Evolutionary conservation across 2,329 filamentous ascomycete genomes (phyloP).

Genomic region (Penicillium sp.): DNA sequence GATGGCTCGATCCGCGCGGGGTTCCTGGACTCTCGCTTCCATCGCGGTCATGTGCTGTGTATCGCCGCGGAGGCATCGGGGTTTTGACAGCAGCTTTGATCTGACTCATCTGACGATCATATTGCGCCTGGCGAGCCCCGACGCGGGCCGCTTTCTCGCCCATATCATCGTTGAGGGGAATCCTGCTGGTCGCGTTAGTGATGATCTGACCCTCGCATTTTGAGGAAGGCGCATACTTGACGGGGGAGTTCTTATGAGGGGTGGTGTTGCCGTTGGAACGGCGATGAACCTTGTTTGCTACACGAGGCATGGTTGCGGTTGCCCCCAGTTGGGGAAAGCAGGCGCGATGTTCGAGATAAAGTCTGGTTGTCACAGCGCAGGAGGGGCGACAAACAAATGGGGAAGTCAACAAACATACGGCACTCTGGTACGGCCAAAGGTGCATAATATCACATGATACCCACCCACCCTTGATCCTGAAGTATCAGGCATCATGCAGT

Average conservation of each 20-base stretch:
- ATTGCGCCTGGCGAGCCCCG: conserved; percentile 81
- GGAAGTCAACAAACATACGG: conserved; percentile 42
- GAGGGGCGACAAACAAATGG: conserved; percentile 25
- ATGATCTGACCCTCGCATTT: conserved; percentile 1
- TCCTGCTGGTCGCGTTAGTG: conserved; percentile 54
- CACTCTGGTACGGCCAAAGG: conserved; percentile 19
- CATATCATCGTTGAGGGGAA: conserved; percentile 93
- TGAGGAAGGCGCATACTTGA: conserved; percentile 43
- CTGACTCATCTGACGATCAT: conserved; percentile 90
- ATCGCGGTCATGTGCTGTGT: conserved; percentile 38
- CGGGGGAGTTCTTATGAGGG: conserved; percentile 53
- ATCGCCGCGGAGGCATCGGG: conserved; percentile 43
- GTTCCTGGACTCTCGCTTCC: conserved; percentile 52
- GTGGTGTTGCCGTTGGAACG: conserved; percentile 50
- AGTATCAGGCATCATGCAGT: conserved; percentile 1
- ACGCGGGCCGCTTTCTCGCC: conserved; percentile 86
- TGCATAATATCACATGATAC: conserved; percentile 18
- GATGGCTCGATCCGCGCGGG: conserved; percentile 42
- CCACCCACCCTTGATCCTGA: neutral
- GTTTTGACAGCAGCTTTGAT: conserved; percentile 71
- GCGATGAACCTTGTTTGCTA: conserved; percentile 50
- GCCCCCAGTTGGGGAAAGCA: conserved; percentile 27
- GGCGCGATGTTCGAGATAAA: conserved; percentile 10
- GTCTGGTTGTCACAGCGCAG: conserved; percentile 17
- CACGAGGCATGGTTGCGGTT: conserved; percentile 55